Evolutionary conservation across 116 monocot species (phyloP).

Genomic region (Cymodocea nodosa): DNA sequence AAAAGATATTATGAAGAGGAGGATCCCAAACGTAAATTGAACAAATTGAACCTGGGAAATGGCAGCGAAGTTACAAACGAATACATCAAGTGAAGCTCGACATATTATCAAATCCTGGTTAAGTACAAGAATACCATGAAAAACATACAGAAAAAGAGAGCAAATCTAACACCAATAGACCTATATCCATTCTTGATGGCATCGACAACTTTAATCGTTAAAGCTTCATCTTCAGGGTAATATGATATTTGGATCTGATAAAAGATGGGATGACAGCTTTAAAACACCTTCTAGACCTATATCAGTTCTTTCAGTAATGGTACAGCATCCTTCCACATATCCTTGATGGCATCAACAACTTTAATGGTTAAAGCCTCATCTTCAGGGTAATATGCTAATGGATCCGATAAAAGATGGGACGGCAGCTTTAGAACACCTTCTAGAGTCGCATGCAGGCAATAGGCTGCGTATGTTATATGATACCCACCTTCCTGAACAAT

Average conservation of each 20-base stretch:
- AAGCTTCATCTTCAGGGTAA: conserved; percentile 65
- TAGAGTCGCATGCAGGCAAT: conserved; percentile 82
- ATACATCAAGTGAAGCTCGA: no score
- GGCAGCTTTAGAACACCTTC: conserved; percentile 64
- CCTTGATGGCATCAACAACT: conserved; percentile 53
- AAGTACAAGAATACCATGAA: no score
- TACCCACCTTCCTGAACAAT: conserved; percentile 94
- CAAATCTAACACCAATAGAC: no score
- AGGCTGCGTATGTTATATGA: conserved; percentile 79
- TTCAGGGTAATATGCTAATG: conserved; percentile 73
- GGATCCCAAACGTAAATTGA: no score
- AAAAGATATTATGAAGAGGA: no score
- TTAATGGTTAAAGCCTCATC: conserved; percentile 34
- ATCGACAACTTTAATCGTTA: conserved; percentile 43
- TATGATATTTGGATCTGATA: conserved; percentile 58
- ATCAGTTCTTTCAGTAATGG: conserved; percentile 41
- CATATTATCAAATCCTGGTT: no score
- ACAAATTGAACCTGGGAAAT: no score
- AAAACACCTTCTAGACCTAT: conserved; percentile 55
- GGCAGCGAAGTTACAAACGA: no score
- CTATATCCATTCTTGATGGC: conserved; percentile 23
- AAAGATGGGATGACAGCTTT: conserved; percentile 27
- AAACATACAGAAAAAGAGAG: no score
- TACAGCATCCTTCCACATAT: conserved; percentile 44
- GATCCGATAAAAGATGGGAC: conserved; percentile 40